Percentiles rank a stretch among this genome's conserved stretches.
These are phyloP conservation scores for Aurantiochytrium sp. DNA, from an alignment of 108 stramenopile species.

Conservation along the genomic window DNA sequence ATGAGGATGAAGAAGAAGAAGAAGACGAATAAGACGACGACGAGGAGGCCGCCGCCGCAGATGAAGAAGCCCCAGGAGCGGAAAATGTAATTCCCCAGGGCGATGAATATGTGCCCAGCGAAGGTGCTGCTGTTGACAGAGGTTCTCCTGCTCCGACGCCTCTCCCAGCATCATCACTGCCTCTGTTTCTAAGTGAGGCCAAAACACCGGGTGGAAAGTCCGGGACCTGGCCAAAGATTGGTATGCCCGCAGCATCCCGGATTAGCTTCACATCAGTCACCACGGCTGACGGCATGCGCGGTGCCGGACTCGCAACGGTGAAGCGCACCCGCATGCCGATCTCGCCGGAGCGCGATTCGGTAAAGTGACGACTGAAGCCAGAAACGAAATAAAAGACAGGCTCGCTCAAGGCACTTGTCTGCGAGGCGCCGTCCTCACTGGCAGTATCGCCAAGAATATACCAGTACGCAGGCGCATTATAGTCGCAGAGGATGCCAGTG, in stretches of 20 bases:
- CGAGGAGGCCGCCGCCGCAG: too few relatives aligned
- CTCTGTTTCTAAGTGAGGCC: too few relatives aligned
- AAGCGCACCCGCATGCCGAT: neutral
- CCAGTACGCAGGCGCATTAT: neutral
- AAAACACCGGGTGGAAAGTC: too few relatives aligned
- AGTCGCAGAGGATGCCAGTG: neutral
- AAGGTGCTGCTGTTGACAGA: too few relatives aligned
- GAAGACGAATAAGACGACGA: too few relatives aligned
- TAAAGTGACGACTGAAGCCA: neutral
- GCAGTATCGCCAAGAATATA: neutral
- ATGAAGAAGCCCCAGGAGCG: too few relatives aligned
- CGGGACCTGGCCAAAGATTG: too few relatives aligned
- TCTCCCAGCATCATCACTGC: too few relatives aligned
- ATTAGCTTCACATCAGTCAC: neutral
- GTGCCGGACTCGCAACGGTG: neutral
- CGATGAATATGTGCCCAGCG: too few relatives aligned
- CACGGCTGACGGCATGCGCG: neutral
- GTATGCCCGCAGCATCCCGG: neutral
- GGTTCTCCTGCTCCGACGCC: too few relatives aligned
- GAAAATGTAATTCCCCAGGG: too few relatives aligned
- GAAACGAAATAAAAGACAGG: neutral
- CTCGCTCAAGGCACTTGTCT: neutral
- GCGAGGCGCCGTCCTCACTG: neutral
- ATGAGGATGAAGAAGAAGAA: neutral
- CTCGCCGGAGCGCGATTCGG: neutral